These are phyloP conservation scores for Phytophthora citrophthora DNA, from an alignment of 352 stramenopile genomes.

Conservation along the genomic window DNA sequence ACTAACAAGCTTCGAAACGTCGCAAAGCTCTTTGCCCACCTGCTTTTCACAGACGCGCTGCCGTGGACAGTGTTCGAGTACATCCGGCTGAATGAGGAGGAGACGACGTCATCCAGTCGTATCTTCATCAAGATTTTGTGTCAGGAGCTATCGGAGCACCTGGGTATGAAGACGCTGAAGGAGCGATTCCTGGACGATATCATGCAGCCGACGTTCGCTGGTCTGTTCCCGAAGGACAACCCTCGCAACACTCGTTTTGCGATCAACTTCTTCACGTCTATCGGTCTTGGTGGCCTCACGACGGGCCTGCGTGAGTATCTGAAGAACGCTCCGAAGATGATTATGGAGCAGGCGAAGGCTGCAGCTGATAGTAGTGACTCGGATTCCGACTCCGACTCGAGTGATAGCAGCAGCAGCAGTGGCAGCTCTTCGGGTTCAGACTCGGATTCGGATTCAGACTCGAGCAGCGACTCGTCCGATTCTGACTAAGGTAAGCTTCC, in stretches of 20 bases:
- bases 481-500: constrained; percentile 38
- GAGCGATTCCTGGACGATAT: constrained; percentile 93
- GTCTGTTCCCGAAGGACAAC: constrained; percentile 98
- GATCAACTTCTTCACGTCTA: constrained; percentile 99
- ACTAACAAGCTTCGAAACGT: constrained; percentile 99
- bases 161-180: constrained; percentile 97
- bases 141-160: constrained; percentile 97
- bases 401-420: constrained; percentile 33
- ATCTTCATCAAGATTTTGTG: constrained; percentile 99
- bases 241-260: constrained; percentile 98
- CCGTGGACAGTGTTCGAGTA: constrained; percentile 98
- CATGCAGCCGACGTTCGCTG: constrained; percentile 93
- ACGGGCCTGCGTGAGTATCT: constrained; percentile 96
- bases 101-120: constrained; percentile 98
- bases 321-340: constrained; percentile 96
- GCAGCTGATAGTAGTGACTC: constrained; percentile 46
- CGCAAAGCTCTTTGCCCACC: constrained; percentile 98
- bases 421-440: constrained; percentile 40
- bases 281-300: constrained; percentile 97
- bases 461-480: constrained; percentile 43
- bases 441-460: constrained; percentile 50
- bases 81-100: constrained; percentile 98
- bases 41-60: constrained; percentile 97
- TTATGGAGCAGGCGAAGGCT: constrained; percentile 81
- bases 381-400: constrained; percentile 56